phyloP scores from a whole-genome alignment of 768 basidiomycete species.

The Calocybe cyanea region DNA sequence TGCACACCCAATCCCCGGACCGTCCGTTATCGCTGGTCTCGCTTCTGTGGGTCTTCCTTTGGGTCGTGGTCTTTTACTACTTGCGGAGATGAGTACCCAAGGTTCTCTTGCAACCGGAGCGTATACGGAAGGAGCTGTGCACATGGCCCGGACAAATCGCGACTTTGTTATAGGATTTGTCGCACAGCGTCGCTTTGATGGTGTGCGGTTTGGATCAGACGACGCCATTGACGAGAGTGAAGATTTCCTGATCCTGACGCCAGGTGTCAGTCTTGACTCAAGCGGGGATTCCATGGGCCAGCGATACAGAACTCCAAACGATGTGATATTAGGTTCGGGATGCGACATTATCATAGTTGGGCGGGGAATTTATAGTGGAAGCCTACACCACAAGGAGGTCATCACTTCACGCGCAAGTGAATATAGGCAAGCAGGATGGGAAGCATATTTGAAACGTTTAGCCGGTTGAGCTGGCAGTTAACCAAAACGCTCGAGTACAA shows the following conservation, averaged over 20 bases:
- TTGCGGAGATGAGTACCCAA: constrained; percentile 94
- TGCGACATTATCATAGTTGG: constrained; percentile 98
- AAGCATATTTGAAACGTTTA: constrained; percentile 72
- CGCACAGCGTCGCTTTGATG: constrained; percentile 82
- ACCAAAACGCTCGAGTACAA: no score
- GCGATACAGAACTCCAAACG: constrained; percentile 86
- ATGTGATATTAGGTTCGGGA: constrained; percentile 77
- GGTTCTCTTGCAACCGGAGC: constrained; percentile 79
- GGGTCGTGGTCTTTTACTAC: constrained; percentile 80
- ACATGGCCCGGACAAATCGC: constrained; percentile 78
- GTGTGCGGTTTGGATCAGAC: constrained; percentile 39
- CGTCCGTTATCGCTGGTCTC: constrained; percentile 89
- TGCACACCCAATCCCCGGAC: constrained; percentile 95
- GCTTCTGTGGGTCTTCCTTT: constrained; percentile 81
- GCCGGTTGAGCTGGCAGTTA: no score
- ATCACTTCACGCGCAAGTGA: constrained; percentile 71
- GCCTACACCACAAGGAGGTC: constrained; percentile 29
- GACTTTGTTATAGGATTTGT: constrained; percentile 97
- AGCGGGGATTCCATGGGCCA: constrained; percentile 89
- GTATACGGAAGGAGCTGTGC: constrained; percentile 82
- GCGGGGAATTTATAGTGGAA: constrained; percentile 81
- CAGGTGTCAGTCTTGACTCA: constrained; percentile 82
- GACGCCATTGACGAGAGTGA: constrained; percentile 39
- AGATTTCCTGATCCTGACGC: constrained; percentile 89
- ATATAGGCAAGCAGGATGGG: constrained; percentile 87